Evolutionary conservation across 2,329 filamentous ascomycete species (phyloP).

Genomic region (Aspergillus sp.): DNA sequence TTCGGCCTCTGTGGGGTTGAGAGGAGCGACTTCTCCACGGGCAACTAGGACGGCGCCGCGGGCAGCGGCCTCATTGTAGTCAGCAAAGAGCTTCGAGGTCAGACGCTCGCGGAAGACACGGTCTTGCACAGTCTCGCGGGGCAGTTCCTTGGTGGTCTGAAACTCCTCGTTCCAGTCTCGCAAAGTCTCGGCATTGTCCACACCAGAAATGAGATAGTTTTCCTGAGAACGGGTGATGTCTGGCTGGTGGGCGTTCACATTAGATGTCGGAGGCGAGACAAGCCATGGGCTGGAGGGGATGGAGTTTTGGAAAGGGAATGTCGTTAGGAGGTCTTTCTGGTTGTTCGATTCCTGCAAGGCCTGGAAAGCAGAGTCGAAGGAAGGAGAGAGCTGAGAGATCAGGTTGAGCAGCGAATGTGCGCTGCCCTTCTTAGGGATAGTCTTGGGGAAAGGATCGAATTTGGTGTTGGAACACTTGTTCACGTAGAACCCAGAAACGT

Average conservation of each 20-base stretch:
- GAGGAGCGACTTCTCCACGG: conserved; percentile 83
- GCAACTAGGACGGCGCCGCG: conserved; percentile 90
- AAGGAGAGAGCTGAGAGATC: conserved; percentile 75
- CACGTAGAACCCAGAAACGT: conserved; percentile 93
- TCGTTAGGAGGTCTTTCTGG: conserved; percentile 81
- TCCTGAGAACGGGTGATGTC: conserved; percentile 91
- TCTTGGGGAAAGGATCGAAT: conserved; percentile 84
- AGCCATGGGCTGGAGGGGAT: conserved; percentile 92
- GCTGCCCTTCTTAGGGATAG: conserved; percentile 72
- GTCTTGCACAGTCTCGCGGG: conserved; percentile 90
- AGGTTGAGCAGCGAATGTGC: conserved; percentile 85
- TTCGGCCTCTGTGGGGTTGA: conserved; percentile 89
- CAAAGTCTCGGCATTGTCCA: conserved; percentile 90
- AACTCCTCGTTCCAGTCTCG: conserved; percentile 99
- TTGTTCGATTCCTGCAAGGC: conserved; percentile 82
- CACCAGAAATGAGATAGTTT: conserved; percentile 82
- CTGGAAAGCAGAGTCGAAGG: conserved; percentile 74
- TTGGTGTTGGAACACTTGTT: conserved; percentile 95
- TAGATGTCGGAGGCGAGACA: conserved; percentile 65
- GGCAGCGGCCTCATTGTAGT: conserved; percentile 94
- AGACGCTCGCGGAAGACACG: conserved; percentile 92
- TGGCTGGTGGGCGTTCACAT: conserved; percentile 69
- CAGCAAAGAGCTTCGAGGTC: conserved; percentile 92
- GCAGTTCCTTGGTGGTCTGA: conserved; percentile 91
- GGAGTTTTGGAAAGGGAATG: conserved; percentile 93